Conservation (phyloP, 352 stramenopile genomes). For the Phytophthora pistaciae region DNA sequence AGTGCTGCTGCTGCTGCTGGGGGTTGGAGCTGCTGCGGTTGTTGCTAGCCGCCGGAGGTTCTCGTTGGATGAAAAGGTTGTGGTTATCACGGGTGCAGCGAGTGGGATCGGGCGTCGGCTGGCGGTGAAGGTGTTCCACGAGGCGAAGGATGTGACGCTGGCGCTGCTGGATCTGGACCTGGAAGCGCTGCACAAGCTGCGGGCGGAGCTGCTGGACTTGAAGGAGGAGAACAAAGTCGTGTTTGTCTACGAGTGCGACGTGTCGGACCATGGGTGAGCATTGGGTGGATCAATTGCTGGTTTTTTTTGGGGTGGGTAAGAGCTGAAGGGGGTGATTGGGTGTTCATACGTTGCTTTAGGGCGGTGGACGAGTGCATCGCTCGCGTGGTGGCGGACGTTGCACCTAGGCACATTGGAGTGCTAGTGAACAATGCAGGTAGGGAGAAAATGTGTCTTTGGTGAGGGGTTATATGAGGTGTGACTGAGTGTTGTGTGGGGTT, state of each 20-base stretch:
- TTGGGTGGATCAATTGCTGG: neutral
- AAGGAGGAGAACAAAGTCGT: conserved; percentile 25
- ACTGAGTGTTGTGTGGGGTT: neutral
- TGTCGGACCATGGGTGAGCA: conserved; percentile 65
- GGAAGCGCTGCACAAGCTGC: conserved; percentile 40
- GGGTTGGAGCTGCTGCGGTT: conserved; percentile 11
- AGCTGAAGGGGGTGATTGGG: neutral
- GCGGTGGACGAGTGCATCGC: conserved; percentile 43
- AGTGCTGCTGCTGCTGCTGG: conserved; percentile 1
- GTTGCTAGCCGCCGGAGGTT: conserved; percentile 35
- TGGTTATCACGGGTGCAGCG: conserved; percentile 76
- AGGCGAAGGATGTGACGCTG: conserved; percentile 47
- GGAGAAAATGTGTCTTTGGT: neutral
- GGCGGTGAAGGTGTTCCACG: conserved; percentile 39
- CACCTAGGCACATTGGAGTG: conserved; percentile 56
- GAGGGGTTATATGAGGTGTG: neutral
- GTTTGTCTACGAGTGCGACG: conserved; percentile 63
- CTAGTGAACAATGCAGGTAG: conserved; percentile 72
- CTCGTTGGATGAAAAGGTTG: conserved; percentile 52
- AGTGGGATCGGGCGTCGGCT: conserved; percentile 64
- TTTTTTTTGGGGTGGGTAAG: neutral
- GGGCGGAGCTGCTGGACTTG: conserved; percentile 26
- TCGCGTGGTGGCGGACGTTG: conserved; percentile 36
- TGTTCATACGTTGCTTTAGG: conserved; percentile 20
- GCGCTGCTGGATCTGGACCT: conserved; percentile 74